Evolutionary conservation across 2,329 filamentous ascomycete species (phyloP).

Genomic region (Sporothrix globosa): DNA sequence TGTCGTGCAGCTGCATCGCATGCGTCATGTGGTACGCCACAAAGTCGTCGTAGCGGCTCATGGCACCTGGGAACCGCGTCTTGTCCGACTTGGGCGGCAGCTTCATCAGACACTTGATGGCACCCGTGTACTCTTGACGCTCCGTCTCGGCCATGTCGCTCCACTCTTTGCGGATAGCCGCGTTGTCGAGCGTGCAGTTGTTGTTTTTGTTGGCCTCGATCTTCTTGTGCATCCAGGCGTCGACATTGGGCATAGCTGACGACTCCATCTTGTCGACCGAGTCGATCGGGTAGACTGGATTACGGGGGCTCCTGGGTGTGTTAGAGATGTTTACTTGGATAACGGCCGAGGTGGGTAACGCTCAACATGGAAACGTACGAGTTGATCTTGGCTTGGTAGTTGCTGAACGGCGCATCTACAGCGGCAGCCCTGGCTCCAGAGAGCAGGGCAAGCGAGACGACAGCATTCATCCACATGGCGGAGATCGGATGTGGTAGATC

Average conservation of each 20-base stretch:
- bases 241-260: conserved; percentile 40
- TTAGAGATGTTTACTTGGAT: neutral
- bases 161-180: conserved; percentile 40
- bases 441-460: conserved; percentile 9
- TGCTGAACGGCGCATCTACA: conserved; percentile 3
- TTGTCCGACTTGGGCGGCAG: conserved; percentile 37
- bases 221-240: conserved; percentile 40
- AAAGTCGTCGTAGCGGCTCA: conserved; percentile 43
- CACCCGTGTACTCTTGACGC: conserved; percentile 39
- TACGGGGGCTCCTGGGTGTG: conserved; percentile 33
- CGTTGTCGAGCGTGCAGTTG: conserved; percentile 41
- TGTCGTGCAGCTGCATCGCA: conserved; percentile 39
- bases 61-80: conserved; percentile 39
- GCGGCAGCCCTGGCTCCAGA: neutral
- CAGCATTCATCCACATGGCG: neutral
- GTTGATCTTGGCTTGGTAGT: conserved; percentile 7
- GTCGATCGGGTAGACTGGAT: conserved; percentile 40
- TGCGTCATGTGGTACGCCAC: conserved; percentile 43
- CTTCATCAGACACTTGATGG: conserved; percentile 41
- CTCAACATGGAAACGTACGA: neutral
- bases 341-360: neutral
- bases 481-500: no score
- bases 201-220: conserved; percentile 39
- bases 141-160: conserved; percentile 39
- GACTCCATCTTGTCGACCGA: conserved; percentile 40